Evolutionary conservation across 371 early-diverging fungal genomes (phyloP), one percentile per base, ranked within the genome.

Genomic region (Syncephalastrum racemosum): DNA sequence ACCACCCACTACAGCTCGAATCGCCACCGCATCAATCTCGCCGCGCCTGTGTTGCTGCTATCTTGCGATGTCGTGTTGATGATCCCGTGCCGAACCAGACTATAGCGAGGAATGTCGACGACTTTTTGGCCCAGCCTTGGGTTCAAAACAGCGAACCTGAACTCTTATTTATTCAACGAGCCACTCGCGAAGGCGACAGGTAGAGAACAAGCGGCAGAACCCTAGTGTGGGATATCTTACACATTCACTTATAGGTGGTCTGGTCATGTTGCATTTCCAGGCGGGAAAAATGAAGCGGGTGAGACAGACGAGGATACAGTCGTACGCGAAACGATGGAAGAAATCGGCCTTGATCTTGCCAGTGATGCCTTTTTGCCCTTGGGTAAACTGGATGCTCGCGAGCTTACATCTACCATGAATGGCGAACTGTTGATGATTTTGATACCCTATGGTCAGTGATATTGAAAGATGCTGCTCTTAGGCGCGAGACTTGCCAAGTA

Each of bases 181-280:
- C 88, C 0, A 78, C 81, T 41, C 73, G 84, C 24, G 72, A 60
- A 25, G 73, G 81, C 13, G 90, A 90, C 66, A 73, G 86, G 69
- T 90, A 59, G 43, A 41, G 50, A 18, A 23, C 40, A 27, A 15
- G 6, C 27, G 14, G 16, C 19, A 42, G 22, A 49, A 8, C 23
- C 14, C 22, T 49, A 16, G 10, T 58, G 19, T 16, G 14, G 4
- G 19, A 20, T 24, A 24, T 12, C 49, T 62, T 22, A 54, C 13
- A 22, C 14, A 14, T 39, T 13, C 20, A 46, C 16, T 2, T 22
- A 19, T 22, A 76, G 77, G 51, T 77, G 90, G 89, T 84, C 84
- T 40, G 89, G 89, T 6, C 90, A 90, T 76, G 87, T 88, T 47
- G 85, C 87, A 2, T 85, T 88, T 59, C 87, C 87, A 1, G 90